Conservation (phyloP, 441 rosid genomes). For the Erodium moschatum region DNA sequence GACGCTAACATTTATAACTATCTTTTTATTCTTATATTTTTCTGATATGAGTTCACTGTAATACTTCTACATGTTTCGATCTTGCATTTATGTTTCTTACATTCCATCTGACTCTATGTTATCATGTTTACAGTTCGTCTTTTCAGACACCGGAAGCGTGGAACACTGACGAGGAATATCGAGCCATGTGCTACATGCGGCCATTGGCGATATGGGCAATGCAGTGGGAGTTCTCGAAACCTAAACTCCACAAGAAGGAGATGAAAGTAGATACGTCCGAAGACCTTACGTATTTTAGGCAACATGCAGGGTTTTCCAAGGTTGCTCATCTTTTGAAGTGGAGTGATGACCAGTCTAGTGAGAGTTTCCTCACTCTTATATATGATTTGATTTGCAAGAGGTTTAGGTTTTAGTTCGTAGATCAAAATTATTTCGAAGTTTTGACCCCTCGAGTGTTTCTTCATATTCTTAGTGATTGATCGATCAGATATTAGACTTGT, state of each 20-base stretch:
- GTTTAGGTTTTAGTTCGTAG: background rate
- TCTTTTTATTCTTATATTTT: too few relatives aligned
- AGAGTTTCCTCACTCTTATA: background rate
- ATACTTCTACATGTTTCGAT: too few relatives aligned
- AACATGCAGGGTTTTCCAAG: background rate
- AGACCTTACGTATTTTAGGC: background rate
- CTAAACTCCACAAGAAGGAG: conserved; percentile 1
- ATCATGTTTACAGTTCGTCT: background rate
- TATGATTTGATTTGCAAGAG: conserved; percentile 6
- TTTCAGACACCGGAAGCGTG: conserved; percentile 1
- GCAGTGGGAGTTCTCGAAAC: background rate
- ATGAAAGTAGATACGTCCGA: background rate
- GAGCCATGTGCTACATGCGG: background rate
- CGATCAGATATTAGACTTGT: too few relatives aligned
- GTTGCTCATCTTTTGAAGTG: background rate
- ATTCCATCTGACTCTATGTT: too few relatives aligned
- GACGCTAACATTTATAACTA: too few relatives aligned
- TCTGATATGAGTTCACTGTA: too few relatives aligned
- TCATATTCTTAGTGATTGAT: too few relatives aligned
- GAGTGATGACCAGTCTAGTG: background rate
- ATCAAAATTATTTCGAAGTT: too few relatives aligned
- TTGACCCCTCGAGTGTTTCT: too few relatives aligned
- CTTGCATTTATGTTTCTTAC: too few relatives aligned
- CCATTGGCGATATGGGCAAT: conserved; percentile 6
- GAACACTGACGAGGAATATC: background rate